Evolutionary conservation across 768 basidiomycete genomes (phyloP).

Genomic region (Lactifluus piperatus): DNA sequence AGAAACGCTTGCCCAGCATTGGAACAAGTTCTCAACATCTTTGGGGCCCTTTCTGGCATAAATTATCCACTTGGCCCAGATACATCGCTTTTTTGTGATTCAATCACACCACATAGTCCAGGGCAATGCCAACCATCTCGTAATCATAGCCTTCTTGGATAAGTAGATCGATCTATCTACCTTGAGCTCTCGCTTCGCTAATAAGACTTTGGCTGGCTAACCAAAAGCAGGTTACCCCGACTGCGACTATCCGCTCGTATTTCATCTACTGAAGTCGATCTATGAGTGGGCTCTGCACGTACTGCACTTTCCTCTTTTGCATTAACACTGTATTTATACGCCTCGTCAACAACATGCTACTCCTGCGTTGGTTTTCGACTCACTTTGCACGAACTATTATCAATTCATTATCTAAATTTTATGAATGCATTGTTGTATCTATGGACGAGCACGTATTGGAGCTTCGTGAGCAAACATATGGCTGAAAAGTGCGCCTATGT

Average conservation of each 20-base stretch:
- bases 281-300: conserved; percentile 22
- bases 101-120: conserved; percentile 24
- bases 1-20: conserved; percentile 39
- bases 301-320: conserved; percentile 31
- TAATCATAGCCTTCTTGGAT: conserved; percentile 34
- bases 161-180: background rate
- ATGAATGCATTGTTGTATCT: conserved; percentile 28
- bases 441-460: conserved; percentile 28
- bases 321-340: conserved; percentile 32
- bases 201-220: conserved; percentile 28
- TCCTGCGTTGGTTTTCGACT: conserved; percentile 36
- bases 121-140: conserved; percentile 34
- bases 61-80: conserved; percentile 31
- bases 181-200: background rate
- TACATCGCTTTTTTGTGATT: conserved; percentile 27
- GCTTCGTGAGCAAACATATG: conserved; percentile 51
- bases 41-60: conserved; percentile 35
- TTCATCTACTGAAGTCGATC: conserved; percentile 24
- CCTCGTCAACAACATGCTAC: conserved; percentile 30
- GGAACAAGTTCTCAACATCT: conserved; percentile 37
- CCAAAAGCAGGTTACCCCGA: conserved; percentile 39
- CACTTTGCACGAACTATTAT: conserved; percentile 36
- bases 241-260: conserved; percentile 38
- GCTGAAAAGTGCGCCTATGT: conserved; percentile 68
- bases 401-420: conserved; percentile 29